Base-by-base conservation (phyloP, 1,284 basidiomycete genomes). In the Ceratobasidium sp. region DNA sequence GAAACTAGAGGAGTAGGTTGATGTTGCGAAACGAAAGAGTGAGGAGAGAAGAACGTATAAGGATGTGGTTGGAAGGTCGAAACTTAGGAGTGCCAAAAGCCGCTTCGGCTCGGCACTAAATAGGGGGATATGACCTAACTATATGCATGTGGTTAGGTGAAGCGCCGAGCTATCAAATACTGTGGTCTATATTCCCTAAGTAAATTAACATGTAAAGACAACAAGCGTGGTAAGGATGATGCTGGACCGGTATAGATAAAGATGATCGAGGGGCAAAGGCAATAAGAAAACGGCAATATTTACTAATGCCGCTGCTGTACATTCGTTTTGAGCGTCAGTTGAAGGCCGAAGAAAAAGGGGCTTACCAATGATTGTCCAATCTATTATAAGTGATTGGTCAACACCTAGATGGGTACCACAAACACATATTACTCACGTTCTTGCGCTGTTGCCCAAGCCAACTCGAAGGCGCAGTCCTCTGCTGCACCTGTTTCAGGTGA, bases 371-470 rank as follows among this genome's bases (percentile, higher is more conserved):
- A 65, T 34, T 65, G 62, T 53, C 62, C 64, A 69, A 69, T 69
- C 64, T 69, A 30, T 57, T 4, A n/a, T 8, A 26, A 41, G 30
- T 30, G 46, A 28, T 34, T 10, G 1, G 52, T 69, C 21, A 53
- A 28, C 26, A 8, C 30, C 18, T 12, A 34, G 26, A 32, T 43
- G n/a, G 45, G 16, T 14, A 23, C 12, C 14, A 26, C 3, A 34
- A 36, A 30, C 3, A 45, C 10, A 30, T 14, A 23, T 0, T 3
- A 58, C 74, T 41, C 26, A 73, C 74, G 32, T 50, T 65, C 55
- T 72, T 65, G 6, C 79, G 67, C 61, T 79, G 79, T 61, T 79
- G 79, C 26, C 72, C 76, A 36, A 80, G 69, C 79, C 78, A 79
- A 30, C 77, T 78, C 59, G 73, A 71, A 1, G 52, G 57, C n/a